Conservation (phyloP, 1,139 yeast genomes). For the Blastobotrys malaysiensis region DNA sequence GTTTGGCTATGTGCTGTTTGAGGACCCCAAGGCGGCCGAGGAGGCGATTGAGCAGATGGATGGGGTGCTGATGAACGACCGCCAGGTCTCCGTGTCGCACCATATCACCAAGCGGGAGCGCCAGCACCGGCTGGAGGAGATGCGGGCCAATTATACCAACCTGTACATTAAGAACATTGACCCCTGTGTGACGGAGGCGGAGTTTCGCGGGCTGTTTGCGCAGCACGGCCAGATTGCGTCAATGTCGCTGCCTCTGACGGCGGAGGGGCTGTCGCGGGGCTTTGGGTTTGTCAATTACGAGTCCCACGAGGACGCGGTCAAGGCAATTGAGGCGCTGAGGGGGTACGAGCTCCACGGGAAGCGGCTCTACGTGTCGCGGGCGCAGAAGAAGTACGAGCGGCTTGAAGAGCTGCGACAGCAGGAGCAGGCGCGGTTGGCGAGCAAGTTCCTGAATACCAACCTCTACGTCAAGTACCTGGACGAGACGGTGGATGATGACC, state of each 20-base stretch:
- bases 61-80: conserved; percentile 86
- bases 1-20: conserved; percentile 59
- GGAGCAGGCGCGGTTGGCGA: conserved; percentile 66
- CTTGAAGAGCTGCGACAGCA: conserved; percentile 80
- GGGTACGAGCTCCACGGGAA: conserved; percentile 71
- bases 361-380: conserved; percentile 79
- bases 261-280: conserved; percentile 76
- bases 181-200: conserved; percentile 53
- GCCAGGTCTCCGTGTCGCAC: conserved; percentile 82
- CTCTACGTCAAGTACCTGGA: conserved; percentile 86
- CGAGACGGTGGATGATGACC: conserved; percentile 74
- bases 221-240: conserved; percentile 55
- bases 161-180: conserved; percentile 80
- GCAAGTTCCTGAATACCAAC: conserved; percentile 85
- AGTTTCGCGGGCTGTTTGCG: conserved; percentile 58
- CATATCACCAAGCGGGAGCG: conserved; percentile 84
- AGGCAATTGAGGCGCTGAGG: conserved; percentile 78
- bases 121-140: conserved; percentile 74
- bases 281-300: conserved; percentile 86
- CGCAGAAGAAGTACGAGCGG: conserved; percentile 91
- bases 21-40: conserved; percentile 64
- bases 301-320: conserved; percentile 70
- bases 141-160: conserved; percentile 80
- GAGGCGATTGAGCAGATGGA: conserved; percentile 67
- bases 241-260: conserved; percentile 69